These are phyloP conservation scores for Mycena haematopus DNA, from an alignment of 768 basidiomycete species.

Conservation along the genomic window DNA sequence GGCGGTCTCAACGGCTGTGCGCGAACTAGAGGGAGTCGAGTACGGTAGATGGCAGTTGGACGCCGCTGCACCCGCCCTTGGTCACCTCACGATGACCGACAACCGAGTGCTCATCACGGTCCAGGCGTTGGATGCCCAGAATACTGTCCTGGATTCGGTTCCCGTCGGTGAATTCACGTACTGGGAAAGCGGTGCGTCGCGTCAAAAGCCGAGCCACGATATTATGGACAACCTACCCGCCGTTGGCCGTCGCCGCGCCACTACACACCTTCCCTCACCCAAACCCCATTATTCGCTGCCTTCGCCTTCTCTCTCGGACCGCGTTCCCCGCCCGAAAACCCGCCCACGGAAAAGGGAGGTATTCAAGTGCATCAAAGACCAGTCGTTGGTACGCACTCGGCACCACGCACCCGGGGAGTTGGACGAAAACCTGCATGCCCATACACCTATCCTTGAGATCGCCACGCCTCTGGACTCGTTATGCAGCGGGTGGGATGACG, in stretches of 20 bases:
- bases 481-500: conserved; percentile 62
- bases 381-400: conserved; percentile 51
- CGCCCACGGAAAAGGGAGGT: conserved; percentile 19
- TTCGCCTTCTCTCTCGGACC: conserved; percentile 32
- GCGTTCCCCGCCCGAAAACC: conserved; percentile 24
- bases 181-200: conserved; percentile 54
- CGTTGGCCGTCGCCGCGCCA: conserved; percentile 26
- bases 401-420: conserved; percentile 36
- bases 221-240: conserved; percentile 7
- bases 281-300: conserved; percentile 24
- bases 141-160: conserved; percentile 64
- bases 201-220: conserved; percentile 17
- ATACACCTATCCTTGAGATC: conserved; percentile 67
- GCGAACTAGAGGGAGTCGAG: conserved; percentile 51
- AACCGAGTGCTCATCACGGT: conserved; percentile 61
- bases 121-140: conserved; percentile 63
- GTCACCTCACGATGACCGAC: conserved; percentile 45
- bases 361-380: conserved; percentile 41
- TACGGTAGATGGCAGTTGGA: conserved; percentile 70
- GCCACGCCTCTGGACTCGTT: conserved; percentile 61
- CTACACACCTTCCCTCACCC: conserved; percentile 27
- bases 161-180: conserved; percentile 79
- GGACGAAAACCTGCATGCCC: conserved; percentile 51
- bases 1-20: conserved; percentile 72
- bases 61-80: conserved; percentile 63